Base-by-base conservation (phyloP, 2,329 filamentous ascomycete genomes). In the Neophaeococcomyces mojaviensis region DNA sequence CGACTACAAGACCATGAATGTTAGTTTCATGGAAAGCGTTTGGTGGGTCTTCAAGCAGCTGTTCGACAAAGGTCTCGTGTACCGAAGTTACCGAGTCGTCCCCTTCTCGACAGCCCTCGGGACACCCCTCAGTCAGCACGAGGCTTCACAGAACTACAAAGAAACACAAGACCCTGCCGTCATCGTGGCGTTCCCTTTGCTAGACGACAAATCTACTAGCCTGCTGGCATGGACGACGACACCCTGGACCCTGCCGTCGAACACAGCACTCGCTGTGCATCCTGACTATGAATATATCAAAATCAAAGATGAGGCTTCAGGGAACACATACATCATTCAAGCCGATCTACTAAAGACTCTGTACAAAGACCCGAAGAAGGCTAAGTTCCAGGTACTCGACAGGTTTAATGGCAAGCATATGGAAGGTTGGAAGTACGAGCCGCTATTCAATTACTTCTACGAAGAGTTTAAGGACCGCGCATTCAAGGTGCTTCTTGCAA, bases 31-130 rank as follows among this genome's bases (percentile, higher is more conserved):
- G 88, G 88, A 94, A 69, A 82, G 82, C 0, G 80, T 84, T 56
- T 94, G 88, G 88, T 94, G 88, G 88, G 84, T 88, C 4, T 94
- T 94, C 72, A 90, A 88, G 70, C 79, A 88, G 62, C 73, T 94
- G 20, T 89, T 85, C 64, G 83, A 90, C 57, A 89, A 94, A 67
- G 84, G 81, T 49, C 74, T 82, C 50, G 86, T 94, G 43, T 94
- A 94, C 61, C 84, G 86, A 58, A 87, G 86, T 22, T 84, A 88
- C 64, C 79, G 82, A 59, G 86, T 94, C 51, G 88, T 94, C 84
- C 88, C 88, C 7, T 94, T 89, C 67, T 92, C 86, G 26, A 94
- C 86, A 1, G 86, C 82, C 13, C 74, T 94, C 59, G 87, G 82
- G 36, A 94, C 87, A 3, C 82, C 86, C 4, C 72, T 94, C 53